Base-by-base conservation (phyloP, 495 filamentous ascomycete genomes). In the Choiromyces venosus region DNA sequence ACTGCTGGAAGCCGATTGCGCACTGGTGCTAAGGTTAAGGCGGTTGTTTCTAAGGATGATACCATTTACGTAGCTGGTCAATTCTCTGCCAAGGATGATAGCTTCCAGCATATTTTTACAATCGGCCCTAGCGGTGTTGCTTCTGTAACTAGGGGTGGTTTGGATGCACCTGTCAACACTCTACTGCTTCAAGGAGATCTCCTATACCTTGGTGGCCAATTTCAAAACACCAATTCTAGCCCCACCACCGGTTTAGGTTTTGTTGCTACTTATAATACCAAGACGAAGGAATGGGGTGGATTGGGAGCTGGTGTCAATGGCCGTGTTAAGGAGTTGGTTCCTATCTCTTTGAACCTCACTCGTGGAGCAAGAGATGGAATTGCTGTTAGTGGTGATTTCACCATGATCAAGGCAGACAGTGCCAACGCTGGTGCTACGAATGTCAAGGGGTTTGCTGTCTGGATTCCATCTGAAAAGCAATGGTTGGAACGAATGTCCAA, bases 261-360 rank as follows among this genome's bases (percentile, higher is more conserved):
- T 74, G 85, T 97, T 66, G 94, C 91, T 1, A 85, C 89, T 21
- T 99, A 91, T 82, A 89, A 93, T 76, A 89, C 86, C 10, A 81
- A 84, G 18, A 87, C 84, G 71, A 88, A 92, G 70, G 82, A 85
- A 19, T 99, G 94, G 95, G 84, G 83, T 36, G 80, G 95, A 0
- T 86, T 99, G 10, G 95, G 94, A 46, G 91, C 89, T 65, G 95
- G 95, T 64, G 90, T 98, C 71, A 91, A 95, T 80, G 95, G 94
- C 21, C 84, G 83, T 18, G 95, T 99, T 39, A 84, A 82, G 44
- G 85, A 85, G 18, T 87, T 98, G 66, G 90, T 96, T 67, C 87
- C 89, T 1, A 84, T 97, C 72, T 86, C 87, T n/a, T 83, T 97
- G 79, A 97, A 97, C 82, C 83, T 97, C 42, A 95, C 90, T 4